Base-by-base conservation (phyloP, 2,329 filamentous ascomycete genomes). In the Apiospora kogelbergensis region DNA sequence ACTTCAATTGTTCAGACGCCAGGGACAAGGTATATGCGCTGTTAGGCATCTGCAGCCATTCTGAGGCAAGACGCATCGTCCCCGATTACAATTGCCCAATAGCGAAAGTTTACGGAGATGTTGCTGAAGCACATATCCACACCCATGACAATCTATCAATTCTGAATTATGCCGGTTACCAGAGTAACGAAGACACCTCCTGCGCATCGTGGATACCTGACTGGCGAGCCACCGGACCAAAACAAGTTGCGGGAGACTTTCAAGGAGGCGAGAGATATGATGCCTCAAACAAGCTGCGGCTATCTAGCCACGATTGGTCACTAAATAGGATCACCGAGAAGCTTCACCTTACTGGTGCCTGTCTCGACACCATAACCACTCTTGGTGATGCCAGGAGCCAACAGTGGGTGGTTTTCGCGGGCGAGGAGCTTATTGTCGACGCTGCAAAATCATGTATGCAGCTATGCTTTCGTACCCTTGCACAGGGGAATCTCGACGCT, bases 401-500 rank as follows among this genome's bases (percentile, higher is more conserved):
- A 2, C 15, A 17, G 0, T 1, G 13, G 9, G 0, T 4, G 7
- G n/a, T 10, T 1, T 9, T 5, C 1, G 5, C 6, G 0, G 1
- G 6, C 6, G 1, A 15, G 5, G 37, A 24, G 13, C 2, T 10
- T 10, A 4, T 44, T 20, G 0, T 2, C 3, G 17, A 5, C 0
- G 2, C 1, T 41, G 41, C 41, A 5, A 22, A 24, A 17, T 2
- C 9, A 1, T 64, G n/a, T 22, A 7, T 64, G n/a, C 6, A 24
- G 37, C 22, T 22, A 1, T 2, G 41, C 0, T 26, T 22, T 17
- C 33, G 13, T 9, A 13, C 22, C 20, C 37, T 64, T 64, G 15
- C 10, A 9, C 6, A 15, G 4, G 6, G 37, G 9, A 11, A n/a
- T 17, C 41, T 17, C 7, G n/a, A 44, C 20, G 6, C 2, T 17